phyloP scores from a whole-genome alignment of 169 alveolate species.

The Theileria sp. region DNA sequence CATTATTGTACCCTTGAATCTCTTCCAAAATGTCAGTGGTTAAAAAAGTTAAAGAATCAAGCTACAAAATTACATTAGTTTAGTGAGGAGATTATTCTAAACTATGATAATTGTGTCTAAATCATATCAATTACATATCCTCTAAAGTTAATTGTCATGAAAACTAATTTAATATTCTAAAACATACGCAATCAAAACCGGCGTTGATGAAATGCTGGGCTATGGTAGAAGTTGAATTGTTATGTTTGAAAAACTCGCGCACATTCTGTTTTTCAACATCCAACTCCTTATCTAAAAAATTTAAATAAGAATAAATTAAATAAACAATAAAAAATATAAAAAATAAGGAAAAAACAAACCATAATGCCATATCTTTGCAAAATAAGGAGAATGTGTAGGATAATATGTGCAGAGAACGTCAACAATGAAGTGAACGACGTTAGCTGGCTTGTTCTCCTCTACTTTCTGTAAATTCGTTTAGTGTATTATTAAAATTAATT shows the following conservation, averaged over 20 bases:
- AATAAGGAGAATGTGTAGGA: slow-evolving; percentile 56
- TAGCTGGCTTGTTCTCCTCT: slow-evolving; percentile 62
- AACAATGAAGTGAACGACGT: slow-evolving; percentile 65
- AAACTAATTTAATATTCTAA: too few species aligned
- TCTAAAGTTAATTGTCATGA: neutral
- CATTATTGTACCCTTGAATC: slow-evolving; percentile 81
- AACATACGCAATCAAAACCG: slow-evolving; percentile 84
- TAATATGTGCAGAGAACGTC: slow-evolving; percentile 68
- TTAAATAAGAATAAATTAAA: neutral
- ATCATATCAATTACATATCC: too few species aligned
- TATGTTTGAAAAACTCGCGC: slow-evolving; percentile 80
- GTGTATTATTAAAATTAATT: neutral
- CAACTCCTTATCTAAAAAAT: slow-evolving; percentile 75
- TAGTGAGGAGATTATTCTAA: neutral
- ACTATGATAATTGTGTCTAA: neutral
- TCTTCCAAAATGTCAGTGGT: slow-evolving; percentile 84
- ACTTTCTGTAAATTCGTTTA: slow-evolving; percentile 39
- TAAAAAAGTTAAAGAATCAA: slow-evolving; percentile 78
- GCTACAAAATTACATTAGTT: slow-evolving; percentile 14
- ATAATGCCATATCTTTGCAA: slow-evolving; percentile 60
- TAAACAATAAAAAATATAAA: neutral
- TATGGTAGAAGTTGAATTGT: slow-evolving; percentile 81
- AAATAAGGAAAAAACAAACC: slow-evolving; percentile 28
- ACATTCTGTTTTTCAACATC: slow-evolving; percentile 81
- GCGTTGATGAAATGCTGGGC: slow-evolving; percentile 86